These are phyloP conservation scores for Colletotrichum abscissum DNA, from an alignment of 2,329 filamentous ascomycete species.

Conservation along the genomic window DNA sequence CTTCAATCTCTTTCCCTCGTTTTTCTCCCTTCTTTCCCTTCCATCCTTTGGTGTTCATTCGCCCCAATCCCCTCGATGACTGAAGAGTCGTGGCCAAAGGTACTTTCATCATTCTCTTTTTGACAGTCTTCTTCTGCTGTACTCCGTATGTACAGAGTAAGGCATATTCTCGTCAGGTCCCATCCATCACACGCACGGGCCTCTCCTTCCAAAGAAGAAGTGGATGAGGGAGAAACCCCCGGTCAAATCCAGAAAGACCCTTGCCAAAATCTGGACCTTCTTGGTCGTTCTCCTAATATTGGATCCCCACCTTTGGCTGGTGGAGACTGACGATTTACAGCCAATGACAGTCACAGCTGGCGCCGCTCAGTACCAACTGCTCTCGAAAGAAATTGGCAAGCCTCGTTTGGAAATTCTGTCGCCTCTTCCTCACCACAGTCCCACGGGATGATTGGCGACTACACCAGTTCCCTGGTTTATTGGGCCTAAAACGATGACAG, in stretches of 20 bases:
- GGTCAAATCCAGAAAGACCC: neutral
- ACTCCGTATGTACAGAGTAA: too few relatives aligned
- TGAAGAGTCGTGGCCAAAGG: neutral
- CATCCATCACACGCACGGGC: slow-evolving; percentile 9
- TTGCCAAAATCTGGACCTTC: neutral
- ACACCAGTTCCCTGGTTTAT: neutral
- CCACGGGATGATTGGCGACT: neutral
- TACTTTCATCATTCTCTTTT: neutral
- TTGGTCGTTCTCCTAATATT: slow-evolving; percentile 15
- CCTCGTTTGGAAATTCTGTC: slow-evolving; percentile 24
- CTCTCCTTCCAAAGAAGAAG: neutral
- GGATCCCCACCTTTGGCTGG: neutral
- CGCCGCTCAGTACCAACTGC: slow-evolving; percentile 21
- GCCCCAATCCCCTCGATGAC: neutral
- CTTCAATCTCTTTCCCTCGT: neutral
- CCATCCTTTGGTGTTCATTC: neutral
- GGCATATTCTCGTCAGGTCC: neutral
- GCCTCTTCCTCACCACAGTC: neutral
- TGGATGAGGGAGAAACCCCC: neutral
- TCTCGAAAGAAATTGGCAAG: slow-evolving; percentile 24
- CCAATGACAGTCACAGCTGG: slow-evolving; percentile 11
- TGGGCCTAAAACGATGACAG: slow-evolving; percentile 2
- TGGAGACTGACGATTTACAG: neutral
- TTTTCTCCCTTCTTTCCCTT: neutral
- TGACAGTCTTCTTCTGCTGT: neutral